A percentile compares a stretch with the other conserved stretches of the same genome.
These are phyloP conservation scores for Blastocystis sp. DNA, from an alignment of 352 stramenopile genomes.

Conservation along the genomic window DNA sequence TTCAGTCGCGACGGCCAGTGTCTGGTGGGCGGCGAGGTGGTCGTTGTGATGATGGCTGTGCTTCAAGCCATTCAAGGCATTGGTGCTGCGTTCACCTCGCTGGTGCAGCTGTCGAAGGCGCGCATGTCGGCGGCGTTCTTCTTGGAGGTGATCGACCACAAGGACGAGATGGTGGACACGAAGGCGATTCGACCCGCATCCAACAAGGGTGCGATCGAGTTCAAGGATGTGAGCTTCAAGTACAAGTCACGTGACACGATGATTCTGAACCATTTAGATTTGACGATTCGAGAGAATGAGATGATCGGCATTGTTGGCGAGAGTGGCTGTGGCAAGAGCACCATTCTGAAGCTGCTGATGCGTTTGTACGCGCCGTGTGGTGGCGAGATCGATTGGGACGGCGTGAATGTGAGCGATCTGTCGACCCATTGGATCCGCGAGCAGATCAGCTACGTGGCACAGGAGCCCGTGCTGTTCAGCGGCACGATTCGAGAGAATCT, in stretches of 20 bases:
- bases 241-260: slow-evolving; percentile 71
- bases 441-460: slow-evolving; percentile 82
- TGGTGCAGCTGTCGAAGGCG: slow-evolving; percentile 72
- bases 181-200: not conserved
- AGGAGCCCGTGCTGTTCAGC: slow-evolving; percentile 86
- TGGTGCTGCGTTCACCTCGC: slow-evolving; percentile 76
- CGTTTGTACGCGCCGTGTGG: slow-evolving; percentile 72
- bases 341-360: slow-evolving; percentile 71
- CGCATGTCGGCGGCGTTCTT: slow-evolving; percentile 41
- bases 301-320: slow-evolving; percentile 72
- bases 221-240: slow-evolving; percentile 72
- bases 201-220: slow-evolving; percentile 71
- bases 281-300: slow-evolving; percentile 67
- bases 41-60: slow-evolving; percentile 78
- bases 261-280: slow-evolving; percentile 71
- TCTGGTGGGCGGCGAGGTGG: slow-evolving; percentile 77
- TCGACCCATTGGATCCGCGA: slow-evolving; percentile 72
- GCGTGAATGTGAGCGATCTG: not conserved
- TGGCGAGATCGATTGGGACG: slow-evolving; percentile 23
- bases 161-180: slow-evolving; percentile 36
- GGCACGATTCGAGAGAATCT: slow-evolving; percentile 79
- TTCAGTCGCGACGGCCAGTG: slow-evolving; percentile 69
- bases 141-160: slow-evolving; percentile 57
- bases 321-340: slow-evolving; percentile 72
- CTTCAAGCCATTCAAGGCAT: slow-evolving; percentile 78